Evolutionary conservation across 2,329 filamentous ascomycete species (phyloP).

Genomic region (Cordyceps militaris): DNA sequence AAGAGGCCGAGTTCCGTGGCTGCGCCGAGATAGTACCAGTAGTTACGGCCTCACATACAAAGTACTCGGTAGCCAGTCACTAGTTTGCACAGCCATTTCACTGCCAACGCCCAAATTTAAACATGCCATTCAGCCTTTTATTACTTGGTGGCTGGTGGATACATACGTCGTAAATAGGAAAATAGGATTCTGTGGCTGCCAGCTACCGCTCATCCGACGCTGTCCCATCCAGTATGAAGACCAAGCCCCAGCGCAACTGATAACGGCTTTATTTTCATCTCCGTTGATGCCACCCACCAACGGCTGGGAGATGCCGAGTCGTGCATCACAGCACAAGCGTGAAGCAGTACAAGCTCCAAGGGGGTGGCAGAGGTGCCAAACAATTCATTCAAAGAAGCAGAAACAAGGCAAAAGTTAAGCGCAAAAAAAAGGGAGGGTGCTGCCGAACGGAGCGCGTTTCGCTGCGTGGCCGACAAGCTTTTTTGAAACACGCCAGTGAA

Average conservation of each 20-base stretch:
- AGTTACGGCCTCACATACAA: no score
- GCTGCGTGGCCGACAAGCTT: not conserved
- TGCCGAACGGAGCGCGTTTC: not conserved
- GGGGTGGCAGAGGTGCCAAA: slow-evolving; percentile 2
- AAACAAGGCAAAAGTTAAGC: not conserved
- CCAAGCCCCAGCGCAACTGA: not conserved
- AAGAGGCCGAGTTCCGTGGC: not conserved
- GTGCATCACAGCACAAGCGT: not conserved
- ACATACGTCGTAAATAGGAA: not conserved
- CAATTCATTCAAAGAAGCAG: no score
- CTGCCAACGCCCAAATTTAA: not conserved
- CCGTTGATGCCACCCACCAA: slow-evolving; percentile 5
- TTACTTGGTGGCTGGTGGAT: not conserved
- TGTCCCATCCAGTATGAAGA: no score
- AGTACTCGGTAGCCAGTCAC: no score
- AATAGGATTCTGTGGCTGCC: not conserved
- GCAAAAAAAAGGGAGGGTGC: no score
- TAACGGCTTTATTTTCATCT: not conserved
- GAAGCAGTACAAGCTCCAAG: slow-evolving; percentile 9
- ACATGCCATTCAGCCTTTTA: not conserved
- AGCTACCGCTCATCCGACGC: not conserved
- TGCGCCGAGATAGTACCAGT: not conserved
- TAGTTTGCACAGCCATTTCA: no score
- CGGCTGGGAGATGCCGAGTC: slow-evolving; percentile 10
- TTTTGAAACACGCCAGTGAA: slow-evolving; percentile 5